Percentiles rank a stretch among this genome's conserved stretches.
Conservation (phyloP, 257 asterid species). For the Gynochthodes officinalis region DNA sequence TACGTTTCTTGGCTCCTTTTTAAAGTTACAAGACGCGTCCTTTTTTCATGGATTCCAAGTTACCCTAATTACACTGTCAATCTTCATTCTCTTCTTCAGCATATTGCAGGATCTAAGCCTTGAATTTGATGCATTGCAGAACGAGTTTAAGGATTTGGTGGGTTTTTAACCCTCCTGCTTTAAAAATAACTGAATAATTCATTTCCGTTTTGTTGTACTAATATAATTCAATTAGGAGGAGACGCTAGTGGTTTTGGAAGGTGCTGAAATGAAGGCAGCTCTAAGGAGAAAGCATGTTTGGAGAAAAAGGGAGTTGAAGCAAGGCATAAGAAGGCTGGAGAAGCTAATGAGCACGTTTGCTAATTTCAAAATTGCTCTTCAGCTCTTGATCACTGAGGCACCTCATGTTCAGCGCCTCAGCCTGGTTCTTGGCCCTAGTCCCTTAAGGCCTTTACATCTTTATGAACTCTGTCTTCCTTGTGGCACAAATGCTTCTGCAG, state of each 20-base stretch:
- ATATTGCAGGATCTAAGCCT: constrained; percentile 69
- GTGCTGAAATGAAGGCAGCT: constrained; percentile 52
- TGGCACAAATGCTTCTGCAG: constrained; percentile 38
- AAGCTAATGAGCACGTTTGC: constrained; percentile 62
- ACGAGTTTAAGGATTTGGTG: constrained; percentile 66
- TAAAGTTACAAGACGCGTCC: background rate
- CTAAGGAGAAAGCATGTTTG: constrained; percentile 59
- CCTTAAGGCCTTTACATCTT: constrained; percentile 74
- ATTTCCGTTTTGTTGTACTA: background rate
- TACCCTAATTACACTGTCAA: background rate
- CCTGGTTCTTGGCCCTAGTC: constrained; percentile 83
- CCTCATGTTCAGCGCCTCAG: constrained; percentile 51
- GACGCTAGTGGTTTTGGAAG: constrained; percentile 36
- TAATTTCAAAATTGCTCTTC: constrained; percentile 59
- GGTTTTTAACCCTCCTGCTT: too few species aligned
- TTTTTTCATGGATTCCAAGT: background rate
- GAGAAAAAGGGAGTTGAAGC: constrained; percentile 82
- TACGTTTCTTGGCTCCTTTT: background rate
- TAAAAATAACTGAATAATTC: background rate
- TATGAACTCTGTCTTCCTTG: constrained; percentile 64
- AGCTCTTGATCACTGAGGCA: constrained; percentile 52
- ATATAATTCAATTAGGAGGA: constrained; percentile 40
- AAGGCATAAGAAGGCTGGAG: constrained; percentile 71
- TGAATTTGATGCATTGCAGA: constrained; percentile 66
- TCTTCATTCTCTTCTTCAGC: constrained; percentile 35